A percentile compares a stretch with the other conserved stretches of the same genome.
Evolutionary conservation across 768 basidiomycete genomes (phyloP).

Genomic region (Dictyophora rubrovolvata): DNA sequence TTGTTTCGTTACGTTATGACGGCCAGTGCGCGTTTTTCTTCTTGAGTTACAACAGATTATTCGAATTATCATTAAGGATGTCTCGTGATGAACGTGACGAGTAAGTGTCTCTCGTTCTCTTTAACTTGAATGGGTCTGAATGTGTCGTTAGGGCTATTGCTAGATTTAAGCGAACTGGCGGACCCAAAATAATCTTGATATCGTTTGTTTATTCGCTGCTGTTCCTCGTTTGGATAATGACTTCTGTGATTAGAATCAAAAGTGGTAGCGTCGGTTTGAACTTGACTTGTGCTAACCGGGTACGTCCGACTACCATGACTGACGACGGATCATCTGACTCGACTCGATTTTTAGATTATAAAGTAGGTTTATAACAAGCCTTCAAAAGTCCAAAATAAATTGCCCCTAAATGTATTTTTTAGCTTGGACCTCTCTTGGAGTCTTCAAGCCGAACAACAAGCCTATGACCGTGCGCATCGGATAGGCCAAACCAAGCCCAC

Average conservation of each 20-base stretch:
- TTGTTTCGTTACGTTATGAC: constrained; percentile 52
- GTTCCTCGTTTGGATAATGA: neutral
- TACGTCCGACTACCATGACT: constrained; percentile 15
- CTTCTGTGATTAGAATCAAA: constrained; percentile 36
- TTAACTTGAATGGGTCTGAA: neutral
- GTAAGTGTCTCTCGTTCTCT: neutral
- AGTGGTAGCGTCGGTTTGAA: constrained; percentile 65
- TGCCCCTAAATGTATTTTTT: too few relatives aligned
- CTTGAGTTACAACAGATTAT: neutral
- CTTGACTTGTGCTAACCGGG: constrained; percentile 56
- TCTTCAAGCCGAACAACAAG: constrained; percentile 60
- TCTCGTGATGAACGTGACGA: constrained; percentile 39
- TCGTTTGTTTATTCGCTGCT: constrained; percentile 28
- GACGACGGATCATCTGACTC: too few relatives aligned
- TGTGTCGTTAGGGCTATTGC: constrained; percentile 24
- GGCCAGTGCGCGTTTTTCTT: constrained; percentile 27
- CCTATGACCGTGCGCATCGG: constrained; percentile 51
- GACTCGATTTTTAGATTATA: constrained; percentile 19
- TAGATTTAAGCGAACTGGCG: constrained; percentile 43
- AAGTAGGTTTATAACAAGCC: neutral
- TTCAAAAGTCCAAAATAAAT: neutral
- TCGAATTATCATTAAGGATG: constrained; percentile 29
- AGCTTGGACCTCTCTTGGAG: constrained; percentile 75
- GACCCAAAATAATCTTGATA: constrained; percentile 56
- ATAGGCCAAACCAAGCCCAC: constrained; percentile 64